Evolutionary conservation across 192 early-diverging fungal species (phyloP), one percentile per base, ranked within the genome.

Genomic region (Coemansia sp.): DNA sequence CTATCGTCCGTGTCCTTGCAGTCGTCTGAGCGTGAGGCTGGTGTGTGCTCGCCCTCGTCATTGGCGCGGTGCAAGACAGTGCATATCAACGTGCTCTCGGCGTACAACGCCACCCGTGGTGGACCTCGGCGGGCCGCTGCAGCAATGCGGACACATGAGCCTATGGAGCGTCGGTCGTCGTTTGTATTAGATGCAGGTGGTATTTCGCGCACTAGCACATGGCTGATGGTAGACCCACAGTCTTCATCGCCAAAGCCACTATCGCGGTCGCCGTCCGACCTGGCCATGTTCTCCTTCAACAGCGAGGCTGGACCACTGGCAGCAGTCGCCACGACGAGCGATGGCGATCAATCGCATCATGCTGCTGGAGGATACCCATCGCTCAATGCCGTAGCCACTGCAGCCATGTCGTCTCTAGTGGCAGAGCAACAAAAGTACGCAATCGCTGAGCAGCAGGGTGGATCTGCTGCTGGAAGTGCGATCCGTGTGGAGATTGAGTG

Each of bases 401-500:
- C 71, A 20, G 71, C 79, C 15, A 57, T 71, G 46, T 55, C 69
- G 22, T 71, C 65, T 10, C 18, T 74, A 16, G 53, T 64, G 13
- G 40, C 65, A 50, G 22, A 29, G 53, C 65, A 50, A 33, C 70
- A 70, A 41, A 65, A 64, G 34, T 34, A 50, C 29, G 53, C 53
- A 13, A 2, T 57, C 34, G 34, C 33, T 13, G 58, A 70, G 43
- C 52, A 55, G 24, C 66, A 49, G 1, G 49, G 20, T 11, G 47
- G 61, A 3, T 33, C 53, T 55, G 53, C 50, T 27, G 61, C 16
- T 44, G 16, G 33, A 20, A 50, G 41, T 47, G 27, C 24, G 15
- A 65, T 83, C 12, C 76, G 76, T 0, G 73, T 83, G 12, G 81
- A 79, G 39, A 58, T 83, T 11, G 81, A 83, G 66, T 79, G 76